Base-by-base conservation (phyloP, 148 eudicot species). In the Suaeda aralocaspica region DNA sequence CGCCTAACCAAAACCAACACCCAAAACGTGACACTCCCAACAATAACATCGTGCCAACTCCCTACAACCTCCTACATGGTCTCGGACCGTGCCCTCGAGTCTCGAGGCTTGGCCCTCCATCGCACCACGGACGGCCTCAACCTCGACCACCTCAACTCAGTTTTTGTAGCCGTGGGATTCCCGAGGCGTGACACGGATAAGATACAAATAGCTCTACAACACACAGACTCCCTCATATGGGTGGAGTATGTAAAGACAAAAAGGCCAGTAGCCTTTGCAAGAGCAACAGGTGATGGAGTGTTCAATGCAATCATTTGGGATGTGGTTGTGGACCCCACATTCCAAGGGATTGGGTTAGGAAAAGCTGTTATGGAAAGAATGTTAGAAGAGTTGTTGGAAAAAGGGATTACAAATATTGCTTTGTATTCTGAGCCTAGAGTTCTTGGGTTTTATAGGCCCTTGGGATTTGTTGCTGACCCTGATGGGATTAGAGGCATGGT, bases 251-350 rank as follows among this genome's bases (percentile, higher is more conserved):
- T 73, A 67, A 90, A 88, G 77, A 87, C 88, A 2, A 59, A 74
- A 26, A 68, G 81, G 52, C 96, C 98, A 6, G 95, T 93, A 77
- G 98, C 95, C 46, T 93, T 93, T 33, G 98, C 95, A 4, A 78
- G 98, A 56, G 96, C 96, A 1, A 93, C 98, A 2, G 98, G 98
- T 0, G 98, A 93, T 65, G 98, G 98, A 0, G 98, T 90, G 41
- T 93, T 93, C 53, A 93, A 93, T 56, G 88, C 98, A 24, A 87
- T 93, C 9, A 91, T 93, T 28, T 93, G 98, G 98, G 98, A 93
- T 26, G 98, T 93, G 46, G 98, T 88, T 66, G 98, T 93, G 77
- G 98, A 93, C 51, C 98, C 98, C 11, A 79, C 59, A 2, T 93
- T 80, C 66, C 98, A 93, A 72, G 98, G 98, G 74, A 70, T 90